A percentile compares a stretch with the other conserved stretches of the same genome.
These are phyloP conservation scores for Myxozyma kluyveri DNA, from an alignment of 805 yeast genomes.

Conservation along the genomic window DNA sequence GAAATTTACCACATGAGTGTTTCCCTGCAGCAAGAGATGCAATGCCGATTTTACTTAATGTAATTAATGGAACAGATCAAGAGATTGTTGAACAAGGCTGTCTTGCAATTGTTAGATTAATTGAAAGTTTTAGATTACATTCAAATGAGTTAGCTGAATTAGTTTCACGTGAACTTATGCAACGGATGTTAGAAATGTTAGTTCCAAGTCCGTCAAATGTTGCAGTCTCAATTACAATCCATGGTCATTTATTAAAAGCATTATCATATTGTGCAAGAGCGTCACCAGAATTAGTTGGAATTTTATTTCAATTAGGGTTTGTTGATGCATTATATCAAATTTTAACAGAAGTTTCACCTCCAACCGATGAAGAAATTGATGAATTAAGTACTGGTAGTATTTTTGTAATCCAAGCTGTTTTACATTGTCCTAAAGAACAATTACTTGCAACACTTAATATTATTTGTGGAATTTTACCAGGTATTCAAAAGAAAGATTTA, in stretches of 20 bases:
- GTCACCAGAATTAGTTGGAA: slow-evolving; percentile 46
- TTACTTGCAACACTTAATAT: slow-evolving; percentile 54
- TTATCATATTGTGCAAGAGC: slow-evolving; percentile 45
- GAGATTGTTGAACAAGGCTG: slow-evolving; percentile 62
- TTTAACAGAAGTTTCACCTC: slow-evolving; percentile 49
- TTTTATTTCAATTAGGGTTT: slow-evolving; percentile 49
- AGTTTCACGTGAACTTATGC: slow-evolving; percentile 40
- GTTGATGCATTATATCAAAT: slow-evolving; percentile 50
- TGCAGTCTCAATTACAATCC: slow-evolving; percentile 12
- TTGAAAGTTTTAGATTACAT: slow-evolving; percentile 47
- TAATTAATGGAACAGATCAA: slow-evolving; percentile 53
- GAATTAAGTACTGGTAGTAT: slow-evolving; percentile 37
- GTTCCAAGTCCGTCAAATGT: slow-evolving; percentile 22
- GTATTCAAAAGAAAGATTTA: slow-evolving; percentile 28
- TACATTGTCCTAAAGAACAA: slow-evolving; percentile 70
- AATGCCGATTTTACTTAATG: slow-evolving; percentile 57
- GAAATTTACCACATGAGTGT: slow-evolving; percentile 45
- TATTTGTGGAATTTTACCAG: slow-evolving; percentile 59
- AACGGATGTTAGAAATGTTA: slow-evolving; percentile 16
- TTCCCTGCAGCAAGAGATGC: slow-evolving; percentile 52
- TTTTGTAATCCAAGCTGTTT: slow-evolving; percentile 63
- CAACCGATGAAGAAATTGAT: slow-evolving; percentile 29
- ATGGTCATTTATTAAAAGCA: slow-evolving; percentile 37
- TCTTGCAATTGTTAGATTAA: slow-evolving; percentile 58
- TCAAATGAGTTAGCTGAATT: slow-evolving; percentile 49